Evolutionary conservation across 75 land plant genomes (phyloP), one percentile per base, ranked within the genome.

Genomic region (Sequoiadendron giganteum): DNA sequence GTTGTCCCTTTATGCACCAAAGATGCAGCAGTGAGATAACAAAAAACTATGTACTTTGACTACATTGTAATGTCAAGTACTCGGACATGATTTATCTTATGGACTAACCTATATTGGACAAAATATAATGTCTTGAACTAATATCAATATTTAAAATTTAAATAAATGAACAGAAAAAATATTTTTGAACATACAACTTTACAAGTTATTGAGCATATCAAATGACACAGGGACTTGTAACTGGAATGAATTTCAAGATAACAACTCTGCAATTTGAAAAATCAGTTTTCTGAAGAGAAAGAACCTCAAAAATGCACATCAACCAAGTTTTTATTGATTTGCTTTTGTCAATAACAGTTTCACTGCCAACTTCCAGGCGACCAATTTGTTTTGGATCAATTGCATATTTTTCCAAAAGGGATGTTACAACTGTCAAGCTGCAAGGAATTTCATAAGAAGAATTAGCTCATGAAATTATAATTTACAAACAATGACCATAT

Each of bases 291-390:
- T 47, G 87, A 49, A 36, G 32, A 30, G n/a, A 34, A 30, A 28
- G 25, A 83, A 96, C 99, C 99, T 98, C 97, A 93, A 98, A 97
- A 34, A 98, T 94, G 78, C 90, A 94, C 99, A 98, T 98, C 82
- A 97, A 85, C 90, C 92, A 94, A 19, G 99, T 97, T 93, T 98
- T 98, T 42, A 98, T 98, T 32, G 99, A 97, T 90, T 98, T 98
- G 99, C 99, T 98, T 88, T 98, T 98, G 91, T 98, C 99, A 85
- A 97, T 93, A 30, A 98, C 99, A 73, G 99, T 98, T 87, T 98
- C 99, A 86, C 99, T 98, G 85, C 99, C 99, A 54, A 98, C 99
- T 94, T 98, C 99, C 38, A 98, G 89, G 42, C 99, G 95, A 30
- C 99, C 99, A 91, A 98, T 93, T 90, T 92, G 93, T 82, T 92